These are phyloP conservation scores for Conoideocrella luteorostrata DNA, from an alignment of 2,329 filamentous ascomycete genomes.

Conservation along the genomic window DNA sequence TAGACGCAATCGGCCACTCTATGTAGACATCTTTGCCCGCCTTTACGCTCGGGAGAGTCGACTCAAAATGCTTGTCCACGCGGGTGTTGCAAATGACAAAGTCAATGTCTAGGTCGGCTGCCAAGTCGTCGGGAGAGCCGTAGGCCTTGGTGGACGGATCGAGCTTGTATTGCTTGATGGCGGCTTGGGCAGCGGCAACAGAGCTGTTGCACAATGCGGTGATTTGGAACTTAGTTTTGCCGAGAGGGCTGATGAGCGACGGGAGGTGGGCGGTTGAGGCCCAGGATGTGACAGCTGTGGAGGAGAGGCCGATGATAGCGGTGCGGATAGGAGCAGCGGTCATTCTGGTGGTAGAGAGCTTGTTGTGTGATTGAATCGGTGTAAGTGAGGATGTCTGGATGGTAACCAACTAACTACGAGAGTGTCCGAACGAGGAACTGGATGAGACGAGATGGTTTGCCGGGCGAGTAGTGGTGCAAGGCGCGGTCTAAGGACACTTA, in stretches of 20 bases:
- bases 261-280: conserved; percentile 51
- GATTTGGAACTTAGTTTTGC: conserved; percentile 38
- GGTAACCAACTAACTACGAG: no score
- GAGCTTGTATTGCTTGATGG: conserved; percentile 37
- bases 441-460: no score
- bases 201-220: conserved; percentile 47
- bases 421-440: no score
- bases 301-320: conserved; percentile 53
- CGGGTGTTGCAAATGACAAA: conserved; percentile 49
- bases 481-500: no score
- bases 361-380: background rate
- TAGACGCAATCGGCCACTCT: conserved; percentile 52
- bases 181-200: conserved; percentile 33
- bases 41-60: conserved; percentile 37
- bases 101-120: conserved; percentile 43
- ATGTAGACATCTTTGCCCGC: conserved; percentile 48
- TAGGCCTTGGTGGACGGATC: conserved; percentile 38
- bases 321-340: conserved; percentile 45
- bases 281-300: conserved; percentile 46
- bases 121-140: conserved; percentile 41
- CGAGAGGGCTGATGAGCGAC: conserved; percentile 44
- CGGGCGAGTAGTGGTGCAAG: no score
- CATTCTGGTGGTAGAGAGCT: background rate
- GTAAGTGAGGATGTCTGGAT: no score
- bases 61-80: conserved; percentile 45